phyloP scores from a whole-genome alignment of 257 asterid species.

The Cynanchum wilfordii region DNA sequence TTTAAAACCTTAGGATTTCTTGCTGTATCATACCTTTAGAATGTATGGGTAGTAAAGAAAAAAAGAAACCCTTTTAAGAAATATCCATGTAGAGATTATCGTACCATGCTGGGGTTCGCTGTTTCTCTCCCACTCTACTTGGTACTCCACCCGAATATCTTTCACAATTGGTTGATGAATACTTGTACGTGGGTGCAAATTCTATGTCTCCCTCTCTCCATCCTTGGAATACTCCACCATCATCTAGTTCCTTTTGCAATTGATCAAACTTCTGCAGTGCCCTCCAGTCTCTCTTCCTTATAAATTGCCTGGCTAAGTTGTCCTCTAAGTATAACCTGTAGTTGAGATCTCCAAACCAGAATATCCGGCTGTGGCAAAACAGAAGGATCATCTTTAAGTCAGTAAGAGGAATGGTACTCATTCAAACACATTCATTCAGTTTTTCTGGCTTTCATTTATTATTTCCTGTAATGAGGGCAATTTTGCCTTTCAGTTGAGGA shows the following conservation, averaged over 20 bases:
- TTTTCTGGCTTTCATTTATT: not conserved
- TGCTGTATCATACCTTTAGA: not conserved
- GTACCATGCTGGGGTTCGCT: slow-evolving; percentile 97
- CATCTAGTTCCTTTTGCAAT: slow-evolving; percentile 62
- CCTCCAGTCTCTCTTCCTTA: slow-evolving; percentile 65
- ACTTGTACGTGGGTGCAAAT: slow-evolving; percentile 90
- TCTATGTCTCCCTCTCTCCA: slow-evolving; percentile 88
- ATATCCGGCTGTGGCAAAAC: slow-evolving; percentile 68
- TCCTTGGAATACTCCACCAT: slow-evolving; percentile 84
- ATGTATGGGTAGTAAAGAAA: not conserved
- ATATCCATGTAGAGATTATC: slow-evolving; percentile 14
- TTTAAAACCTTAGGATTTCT: not conserved
- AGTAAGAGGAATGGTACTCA: not conserved
- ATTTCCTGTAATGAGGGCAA: not conserved
- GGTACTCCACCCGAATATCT: slow-evolving; percentile 82
- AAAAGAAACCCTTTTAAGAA: not conserved
- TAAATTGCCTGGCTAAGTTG: slow-evolving; percentile 66
- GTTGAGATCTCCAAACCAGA: slow-evolving; percentile 99
- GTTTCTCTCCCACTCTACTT: slow-evolving; percentile 75
- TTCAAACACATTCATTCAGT: not conserved
- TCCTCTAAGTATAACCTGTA: slow-evolving; percentile 81
- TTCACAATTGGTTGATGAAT: slow-evolving; percentile 64
- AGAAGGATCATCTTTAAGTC: slow-evolving; percentile 23
- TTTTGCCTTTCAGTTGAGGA: not conserved
- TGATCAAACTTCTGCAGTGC: slow-evolving; percentile 74